phyloP scores from a whole-genome alignment of 73 alveolate genomes.

The Paramecium sonneborni region DNA sequence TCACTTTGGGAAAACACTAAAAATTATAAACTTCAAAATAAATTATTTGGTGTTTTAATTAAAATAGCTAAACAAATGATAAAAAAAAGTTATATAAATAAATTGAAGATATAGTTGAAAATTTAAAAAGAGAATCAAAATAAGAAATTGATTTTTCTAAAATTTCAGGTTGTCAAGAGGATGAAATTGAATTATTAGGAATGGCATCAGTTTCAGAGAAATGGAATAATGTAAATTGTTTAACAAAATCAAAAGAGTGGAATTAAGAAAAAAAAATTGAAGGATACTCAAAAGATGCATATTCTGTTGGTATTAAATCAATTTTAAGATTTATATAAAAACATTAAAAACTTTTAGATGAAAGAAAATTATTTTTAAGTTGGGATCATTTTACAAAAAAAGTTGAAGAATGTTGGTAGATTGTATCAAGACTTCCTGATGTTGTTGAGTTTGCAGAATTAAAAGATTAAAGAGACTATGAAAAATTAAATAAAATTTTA shows the following conservation, averaged over 20 bases:
- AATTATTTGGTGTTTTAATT: background rate
- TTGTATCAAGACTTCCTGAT: background rate
- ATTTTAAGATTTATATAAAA: too few relatives aligned
- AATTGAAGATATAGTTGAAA: background rate
- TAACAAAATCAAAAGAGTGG: background rate
- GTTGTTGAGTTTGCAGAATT: background rate
- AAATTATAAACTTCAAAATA: background rate
- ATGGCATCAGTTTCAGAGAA: background rate
- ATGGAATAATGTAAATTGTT: background rate
- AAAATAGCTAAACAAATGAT: background rate
- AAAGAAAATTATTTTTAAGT: background rate
- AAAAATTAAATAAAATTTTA: background rate
- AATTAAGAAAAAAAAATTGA: background rate
- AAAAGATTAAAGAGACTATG: background rate
- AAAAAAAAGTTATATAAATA: background rate
- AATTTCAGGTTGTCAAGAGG: background rate
- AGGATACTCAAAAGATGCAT: background rate
- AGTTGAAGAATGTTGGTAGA: background rate
- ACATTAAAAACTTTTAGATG: background rate
- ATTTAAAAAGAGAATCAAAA: background rate
- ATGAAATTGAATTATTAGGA: background rate
- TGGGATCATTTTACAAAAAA: background rate
- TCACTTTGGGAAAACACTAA: background rate
- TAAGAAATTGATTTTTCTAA: too few relatives aligned
- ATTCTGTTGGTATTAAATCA: background rate